Percentiles rank a stretch among this genome's conserved stretches.
These are phyloP conservation scores for Penicillium ochrochloron DNA, from an alignment of 495 filamentous ascomycete species.

Conservation along the genomic window DNA sequence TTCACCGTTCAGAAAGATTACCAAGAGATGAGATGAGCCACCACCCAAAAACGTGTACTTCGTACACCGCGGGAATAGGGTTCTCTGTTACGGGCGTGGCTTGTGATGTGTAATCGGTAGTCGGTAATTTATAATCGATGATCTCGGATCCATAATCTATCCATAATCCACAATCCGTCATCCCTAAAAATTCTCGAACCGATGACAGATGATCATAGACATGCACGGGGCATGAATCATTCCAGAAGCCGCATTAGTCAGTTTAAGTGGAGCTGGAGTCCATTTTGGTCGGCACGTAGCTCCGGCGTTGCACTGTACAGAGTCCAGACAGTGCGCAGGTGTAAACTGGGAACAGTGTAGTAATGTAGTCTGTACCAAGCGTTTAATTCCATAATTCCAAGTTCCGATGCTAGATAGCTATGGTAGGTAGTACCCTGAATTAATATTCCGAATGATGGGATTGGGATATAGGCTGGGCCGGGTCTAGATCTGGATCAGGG, in stretches of 20 bases:
- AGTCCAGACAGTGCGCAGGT: too few relatives aligned
- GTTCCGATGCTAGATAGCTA: too few relatives aligned
- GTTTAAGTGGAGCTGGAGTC: slow-evolving; percentile 7
- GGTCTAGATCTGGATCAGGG: slow-evolving; percentile 2
- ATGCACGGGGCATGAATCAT: slow-evolving; percentile 18
- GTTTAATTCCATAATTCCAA: too few relatives aligned
- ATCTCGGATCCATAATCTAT: slow-evolving; percentile 1
- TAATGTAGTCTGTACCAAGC: too few relatives aligned
- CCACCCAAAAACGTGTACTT: background rate
- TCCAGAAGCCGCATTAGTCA: slow-evolving; percentile 27
- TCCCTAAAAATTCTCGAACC: background rate
- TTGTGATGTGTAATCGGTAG: slow-evolving; percentile 8
- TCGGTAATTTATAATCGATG: slow-evolving; percentile 7
- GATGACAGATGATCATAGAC: slow-evolving; percentile 5
- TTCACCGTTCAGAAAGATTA: background rate
- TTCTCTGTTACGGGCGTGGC: background rate
- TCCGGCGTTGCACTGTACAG: slow-evolving; percentile 17
- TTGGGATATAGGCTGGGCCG: background rate
- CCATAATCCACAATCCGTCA: background rate
- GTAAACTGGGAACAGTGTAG: too few relatives aligned
- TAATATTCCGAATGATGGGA: background rate
- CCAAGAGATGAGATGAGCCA: slow-evolving; percentile 10
- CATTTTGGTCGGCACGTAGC: slow-evolving; percentile 15
- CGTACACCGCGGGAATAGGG: background rate
- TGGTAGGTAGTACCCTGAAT: background rate